Conservation (phyloP, 2,329 filamentous ascomycete species). For the Phialocephala sp. region DNA sequence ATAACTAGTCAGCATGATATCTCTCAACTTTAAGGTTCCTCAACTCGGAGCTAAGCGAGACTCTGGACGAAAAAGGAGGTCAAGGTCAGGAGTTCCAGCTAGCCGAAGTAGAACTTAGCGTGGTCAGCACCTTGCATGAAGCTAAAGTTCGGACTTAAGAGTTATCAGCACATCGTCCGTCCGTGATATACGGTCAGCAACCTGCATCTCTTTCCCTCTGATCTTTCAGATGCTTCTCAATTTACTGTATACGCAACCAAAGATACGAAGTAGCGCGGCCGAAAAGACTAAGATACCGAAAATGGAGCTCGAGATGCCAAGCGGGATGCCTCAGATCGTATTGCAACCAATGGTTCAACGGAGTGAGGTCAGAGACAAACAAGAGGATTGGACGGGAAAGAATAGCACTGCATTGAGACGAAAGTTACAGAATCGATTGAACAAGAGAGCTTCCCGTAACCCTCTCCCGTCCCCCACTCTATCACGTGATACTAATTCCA, state of each 20-base stretch:
- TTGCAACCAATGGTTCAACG: conserved; percentile 28
- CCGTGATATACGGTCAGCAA: not conserved
- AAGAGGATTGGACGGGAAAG: conserved; percentile 46
- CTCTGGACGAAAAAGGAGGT: not conserved
- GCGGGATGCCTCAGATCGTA: conserved; percentile 15
- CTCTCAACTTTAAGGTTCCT: not conserved
- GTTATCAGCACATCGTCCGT: not conserved
- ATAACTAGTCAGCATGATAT: not conserved
- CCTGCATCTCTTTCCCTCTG: not conserved
- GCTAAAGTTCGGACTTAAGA: not conserved
- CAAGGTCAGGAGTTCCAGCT: not conserved
- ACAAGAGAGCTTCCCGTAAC: conserved; percentile 41
- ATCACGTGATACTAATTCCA: conserved; percentile 1
- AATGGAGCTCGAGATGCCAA: not conserved
- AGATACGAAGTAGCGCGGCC: too few relatives aligned
- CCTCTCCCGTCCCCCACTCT: not conserved
- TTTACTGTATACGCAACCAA: not conserved
- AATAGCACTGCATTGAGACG: conserved; percentile 38
- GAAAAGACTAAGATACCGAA: not conserved
- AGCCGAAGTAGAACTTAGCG: not conserved
- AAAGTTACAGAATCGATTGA: conserved; percentile 39
- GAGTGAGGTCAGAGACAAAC: conserved; percentile 20
- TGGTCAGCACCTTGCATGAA: not conserved
- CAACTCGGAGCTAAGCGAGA: not conserved
- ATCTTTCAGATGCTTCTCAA: not conserved